Conservation (phyloP, 2,329 filamentous ascomycete genomes). For the Zymoseptoria pseudotritici region DNA sequence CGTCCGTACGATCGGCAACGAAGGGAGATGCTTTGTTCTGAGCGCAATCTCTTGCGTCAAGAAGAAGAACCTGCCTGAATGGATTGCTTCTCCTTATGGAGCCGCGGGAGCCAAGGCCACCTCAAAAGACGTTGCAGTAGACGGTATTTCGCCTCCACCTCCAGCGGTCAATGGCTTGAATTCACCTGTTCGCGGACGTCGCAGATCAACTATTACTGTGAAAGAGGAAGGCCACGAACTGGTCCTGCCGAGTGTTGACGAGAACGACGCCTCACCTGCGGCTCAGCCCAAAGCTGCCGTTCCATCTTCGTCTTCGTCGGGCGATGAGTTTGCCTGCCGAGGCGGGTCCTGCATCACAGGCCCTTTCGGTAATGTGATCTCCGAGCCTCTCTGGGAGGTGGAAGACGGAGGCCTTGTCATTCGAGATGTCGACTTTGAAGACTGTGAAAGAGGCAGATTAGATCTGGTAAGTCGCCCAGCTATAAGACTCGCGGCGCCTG, state of each 20-base stretch:
- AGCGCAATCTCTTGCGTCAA: conserved; percentile 76
- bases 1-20: conserved; percentile 74
- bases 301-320: conserved; percentile 7
- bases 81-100: conserved; percentile 39
- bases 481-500: too few relatives aligned
- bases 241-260: conserved; percentile 33
- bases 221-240: conserved; percentile 50
- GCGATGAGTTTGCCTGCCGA: conserved; percentile 53
- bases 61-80: conserved; percentile 49
- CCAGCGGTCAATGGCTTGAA: conserved; percentile 5
- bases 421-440: conserved; percentile 75
- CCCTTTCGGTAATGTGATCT: too few relatives aligned
- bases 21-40: conserved; percentile 79
- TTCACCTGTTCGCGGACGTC: conserved; percentile 20
- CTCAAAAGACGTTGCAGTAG: not conserved
- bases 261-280: conserved; percentile 9
- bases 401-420: conserved; percentile 60
- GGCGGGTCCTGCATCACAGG: conserved; percentile 79
- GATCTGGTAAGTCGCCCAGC: conserved; percentile 46
- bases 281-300: conserved; percentile 5
- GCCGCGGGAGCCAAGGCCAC: not conserved
- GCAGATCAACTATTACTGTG: conserved; percentile 35
- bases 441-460: conserved; percentile 72
- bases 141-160: not conserved
- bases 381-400: conserved; percentile 74